Evolutionary conservation across 192 early-diverging fungal genomes (phyloP).

Genomic region (Chytriomyces confervae): DNA sequence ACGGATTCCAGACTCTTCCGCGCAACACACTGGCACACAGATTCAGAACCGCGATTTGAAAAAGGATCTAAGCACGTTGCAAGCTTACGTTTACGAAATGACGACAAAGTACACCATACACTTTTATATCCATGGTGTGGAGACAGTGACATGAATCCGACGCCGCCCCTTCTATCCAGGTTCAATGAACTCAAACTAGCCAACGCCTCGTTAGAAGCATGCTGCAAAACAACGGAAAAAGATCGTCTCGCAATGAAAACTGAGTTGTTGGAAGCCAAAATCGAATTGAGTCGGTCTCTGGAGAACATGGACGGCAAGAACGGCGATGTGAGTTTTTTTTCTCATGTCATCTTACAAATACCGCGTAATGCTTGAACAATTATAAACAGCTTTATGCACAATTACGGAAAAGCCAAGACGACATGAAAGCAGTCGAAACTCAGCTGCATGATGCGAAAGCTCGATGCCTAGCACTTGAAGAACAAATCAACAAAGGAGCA

Average conservation of each 20-base stretch:
- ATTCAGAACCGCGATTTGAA: slow-evolving; percentile 2
- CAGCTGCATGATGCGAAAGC: slow-evolving; percentile 6
- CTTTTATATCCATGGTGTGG: too few species aligned
- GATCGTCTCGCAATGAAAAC: slow-evolving; percentile 27
- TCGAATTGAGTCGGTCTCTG: slow-evolving; percentile 12
- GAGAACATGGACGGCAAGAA: slow-evolving; percentile 10
- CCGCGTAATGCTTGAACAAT: too few species aligned
- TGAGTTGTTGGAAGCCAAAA: slow-evolving; percentile 22
- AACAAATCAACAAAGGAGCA: background rate
- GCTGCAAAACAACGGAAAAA: slow-evolving; percentile 28
- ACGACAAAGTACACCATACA: too few species aligned
- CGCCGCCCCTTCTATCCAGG: slow-evolving; percentile 9
- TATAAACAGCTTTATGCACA: background rate
- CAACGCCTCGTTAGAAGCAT: slow-evolving; percentile 16
- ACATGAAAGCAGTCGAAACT: background rate
- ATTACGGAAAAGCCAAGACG: background rate
- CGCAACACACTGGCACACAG: background rate
- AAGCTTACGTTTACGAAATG: slow-evolving; percentile 19
- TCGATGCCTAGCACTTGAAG: background rate
- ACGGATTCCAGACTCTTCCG: background rate
- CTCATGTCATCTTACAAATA: too few species aligned
- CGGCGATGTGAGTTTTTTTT: background rate
- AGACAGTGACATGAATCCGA: too few species aligned
- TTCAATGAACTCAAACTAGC: slow-evolving; percentile 14
- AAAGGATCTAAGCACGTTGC: slow-evolving; percentile 7